These are phyloP conservation scores for Cochliopodium minus DNA, from an alignment of 208 protist species.

Conservation along the genomic window DNA sequence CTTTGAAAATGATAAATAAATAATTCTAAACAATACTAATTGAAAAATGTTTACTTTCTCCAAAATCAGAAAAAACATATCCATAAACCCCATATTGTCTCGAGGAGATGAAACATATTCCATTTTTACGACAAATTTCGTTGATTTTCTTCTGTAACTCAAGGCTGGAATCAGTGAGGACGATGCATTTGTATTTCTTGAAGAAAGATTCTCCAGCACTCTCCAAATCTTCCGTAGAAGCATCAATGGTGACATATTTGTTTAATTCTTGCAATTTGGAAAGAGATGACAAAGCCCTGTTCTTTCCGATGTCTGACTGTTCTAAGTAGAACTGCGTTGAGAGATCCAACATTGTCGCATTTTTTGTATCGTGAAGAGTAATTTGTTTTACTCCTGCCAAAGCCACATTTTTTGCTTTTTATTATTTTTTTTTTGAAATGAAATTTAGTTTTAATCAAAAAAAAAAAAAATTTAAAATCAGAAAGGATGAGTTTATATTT, in stretches of 20 bases:
- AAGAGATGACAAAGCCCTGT: slow-evolving; percentile 36
- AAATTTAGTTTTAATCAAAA: no score
- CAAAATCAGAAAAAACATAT: slow-evolving; percentile 14
- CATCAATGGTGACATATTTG: slow-evolving; percentile 48
- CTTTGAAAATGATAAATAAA: no score
- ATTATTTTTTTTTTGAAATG: no score
- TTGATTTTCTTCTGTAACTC: not conserved
- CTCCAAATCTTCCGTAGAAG: slow-evolving; percentile 9
- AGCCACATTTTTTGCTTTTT: slow-evolving; percentile 13
- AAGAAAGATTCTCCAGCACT: not conserved
- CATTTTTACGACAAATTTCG: not conserved
- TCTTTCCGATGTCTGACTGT: not conserved
- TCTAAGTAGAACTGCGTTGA: slow-evolving; percentile 3
- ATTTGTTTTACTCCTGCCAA: slow-evolving; percentile 8
- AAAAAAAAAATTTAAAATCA: not conserved
- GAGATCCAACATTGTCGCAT: not conserved
- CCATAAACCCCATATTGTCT: slow-evolving; percentile 2
- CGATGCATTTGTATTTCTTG: not conserved
- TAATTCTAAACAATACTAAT: no score
- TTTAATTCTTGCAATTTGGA: slow-evolving; percentile 56
- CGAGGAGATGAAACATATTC: not conserved
- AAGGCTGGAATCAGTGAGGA: not conserved
- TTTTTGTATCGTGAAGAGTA: slow-evolving; percentile 1
- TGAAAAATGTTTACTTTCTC: no score
- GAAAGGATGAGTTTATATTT: not conserved